These are phyloP conservation scores for Solanum chiquidenum DNA, from an alignment of 257 asterid species.

Conservation along the genomic window DNA sequence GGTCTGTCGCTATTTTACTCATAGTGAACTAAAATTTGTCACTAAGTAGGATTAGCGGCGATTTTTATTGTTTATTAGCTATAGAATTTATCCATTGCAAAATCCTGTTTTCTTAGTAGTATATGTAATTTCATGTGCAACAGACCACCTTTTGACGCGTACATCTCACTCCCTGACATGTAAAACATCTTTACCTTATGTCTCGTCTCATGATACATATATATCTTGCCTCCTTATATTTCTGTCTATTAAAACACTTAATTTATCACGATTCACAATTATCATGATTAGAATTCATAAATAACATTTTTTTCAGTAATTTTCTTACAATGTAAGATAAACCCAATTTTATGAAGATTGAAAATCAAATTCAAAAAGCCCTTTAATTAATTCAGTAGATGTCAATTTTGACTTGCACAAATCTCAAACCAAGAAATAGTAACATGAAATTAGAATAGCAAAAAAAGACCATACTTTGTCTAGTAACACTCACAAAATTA, in stretches of 20 bases:
- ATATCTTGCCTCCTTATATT: background rate
- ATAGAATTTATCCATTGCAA: background rate
- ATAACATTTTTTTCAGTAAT: background rate
- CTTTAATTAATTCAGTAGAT: background rate
- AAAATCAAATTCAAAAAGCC: background rate
- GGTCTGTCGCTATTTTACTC: no score
- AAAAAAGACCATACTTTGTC: background rate
- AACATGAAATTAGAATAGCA: background rate
- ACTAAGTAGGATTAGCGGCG: no score
- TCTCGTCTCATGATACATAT: background rate
- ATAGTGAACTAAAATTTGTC: background rate
- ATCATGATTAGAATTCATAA: background rate
- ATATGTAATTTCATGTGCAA: background rate
- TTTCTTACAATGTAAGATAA: background rate
- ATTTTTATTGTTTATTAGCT: background rate
- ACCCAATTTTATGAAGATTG: background rate
- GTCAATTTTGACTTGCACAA: background rate
- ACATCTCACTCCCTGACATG: background rate
- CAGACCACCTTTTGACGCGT: background rate
- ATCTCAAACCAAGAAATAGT: background rate
- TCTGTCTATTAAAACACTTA: background rate
- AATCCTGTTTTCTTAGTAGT: background rate
- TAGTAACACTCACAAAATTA: background rate
- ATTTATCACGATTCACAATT: background rate
- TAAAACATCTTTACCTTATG: background rate